phyloP scores from a whole-genome alignment of 345 rosid species.

The Rhodamnia rubescens region DNA sequence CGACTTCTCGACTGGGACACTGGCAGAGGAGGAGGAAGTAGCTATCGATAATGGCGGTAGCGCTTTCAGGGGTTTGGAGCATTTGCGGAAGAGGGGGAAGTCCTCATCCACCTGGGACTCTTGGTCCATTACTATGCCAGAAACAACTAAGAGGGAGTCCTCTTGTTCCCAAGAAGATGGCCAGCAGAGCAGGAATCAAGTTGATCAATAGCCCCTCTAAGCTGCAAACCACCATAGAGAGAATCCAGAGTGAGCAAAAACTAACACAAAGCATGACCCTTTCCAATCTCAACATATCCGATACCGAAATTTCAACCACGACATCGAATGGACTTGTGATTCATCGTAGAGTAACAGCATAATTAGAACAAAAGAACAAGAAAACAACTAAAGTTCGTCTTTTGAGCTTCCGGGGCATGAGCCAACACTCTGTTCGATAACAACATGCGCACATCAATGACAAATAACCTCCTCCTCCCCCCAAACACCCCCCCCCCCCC shows the following conservation, averaged over 20 bases:
- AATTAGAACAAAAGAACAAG: neutral
- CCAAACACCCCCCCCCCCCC: no score
- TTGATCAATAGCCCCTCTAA: neutral
- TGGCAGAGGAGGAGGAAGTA: neutral
- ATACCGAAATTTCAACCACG: neutral
- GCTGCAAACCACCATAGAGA: neutral
- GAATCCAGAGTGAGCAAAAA: neutral
- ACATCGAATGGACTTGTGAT: neutral
- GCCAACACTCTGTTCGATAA: neutral
- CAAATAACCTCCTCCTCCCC: neutral
- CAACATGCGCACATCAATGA: neutral
- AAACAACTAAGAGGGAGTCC: neutral
- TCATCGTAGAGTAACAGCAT: neutral
- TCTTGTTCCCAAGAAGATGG: neutral
- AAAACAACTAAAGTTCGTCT: neutral
- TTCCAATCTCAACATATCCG: neutral
- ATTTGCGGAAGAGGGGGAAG: constrained; percentile 8
- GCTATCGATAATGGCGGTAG: neutral
- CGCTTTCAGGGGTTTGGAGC: neutral
- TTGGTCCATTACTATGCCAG: constrained; percentile 1
- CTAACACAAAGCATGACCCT: neutral
- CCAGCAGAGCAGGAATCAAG: neutral
- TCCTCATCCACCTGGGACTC: neutral
- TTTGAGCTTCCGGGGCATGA: neutral
- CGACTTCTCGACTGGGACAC: neutral